Evolutionary conservation across 129 eudicot genomes (phyloP).

Genomic region (Deinandra increscens): DNA sequence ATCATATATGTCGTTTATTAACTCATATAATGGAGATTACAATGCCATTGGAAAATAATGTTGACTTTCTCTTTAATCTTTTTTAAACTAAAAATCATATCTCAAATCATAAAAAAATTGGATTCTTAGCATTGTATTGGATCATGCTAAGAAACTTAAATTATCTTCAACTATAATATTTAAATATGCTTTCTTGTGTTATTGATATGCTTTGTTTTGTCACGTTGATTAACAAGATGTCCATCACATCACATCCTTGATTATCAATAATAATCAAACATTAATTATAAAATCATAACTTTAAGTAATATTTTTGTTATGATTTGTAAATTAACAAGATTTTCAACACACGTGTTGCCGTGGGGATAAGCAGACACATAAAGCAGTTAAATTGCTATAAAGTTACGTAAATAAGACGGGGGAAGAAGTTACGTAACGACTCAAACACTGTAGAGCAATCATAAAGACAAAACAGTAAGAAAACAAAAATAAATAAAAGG

Average conservation of each 20-base stretch:
- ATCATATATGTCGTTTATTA: not conserved
- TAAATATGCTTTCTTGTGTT: conserved; percentile 2
- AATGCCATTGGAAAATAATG: conserved; percentile 23
- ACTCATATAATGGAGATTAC: conserved; percentile 17
- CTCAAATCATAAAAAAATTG: conserved; percentile 15
- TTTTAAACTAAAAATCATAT: conserved; percentile 22
- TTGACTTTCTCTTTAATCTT: conserved; percentile 24
- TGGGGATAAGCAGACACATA: too few relatives aligned
- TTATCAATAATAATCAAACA: not conserved
- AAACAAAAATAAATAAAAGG: too few relatives aligned
- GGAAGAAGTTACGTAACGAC: too few relatives aligned
- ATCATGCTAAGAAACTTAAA: not conserved
- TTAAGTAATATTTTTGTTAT: not conserved
- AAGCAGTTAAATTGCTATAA: too few relatives aligned
- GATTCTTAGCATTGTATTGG: conserved; percentile 7
- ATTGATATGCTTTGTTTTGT: conserved; percentile 24
- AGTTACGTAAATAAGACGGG: too few relatives aligned
- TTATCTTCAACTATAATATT: conserved; percentile 20
- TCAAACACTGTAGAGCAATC: too few relatives aligned
- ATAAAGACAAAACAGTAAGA: too few relatives aligned
- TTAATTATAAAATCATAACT: not conserved
- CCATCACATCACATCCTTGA: conserved; percentile 17
- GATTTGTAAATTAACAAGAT: not conserved
- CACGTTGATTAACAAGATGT: conserved; percentile 19
- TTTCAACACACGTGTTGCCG: too few relatives aligned